phyloP scores from a whole-genome alignment of 2,329 filamentous ascomycete genomes.

The Ceratocystis cubensis region DNA sequence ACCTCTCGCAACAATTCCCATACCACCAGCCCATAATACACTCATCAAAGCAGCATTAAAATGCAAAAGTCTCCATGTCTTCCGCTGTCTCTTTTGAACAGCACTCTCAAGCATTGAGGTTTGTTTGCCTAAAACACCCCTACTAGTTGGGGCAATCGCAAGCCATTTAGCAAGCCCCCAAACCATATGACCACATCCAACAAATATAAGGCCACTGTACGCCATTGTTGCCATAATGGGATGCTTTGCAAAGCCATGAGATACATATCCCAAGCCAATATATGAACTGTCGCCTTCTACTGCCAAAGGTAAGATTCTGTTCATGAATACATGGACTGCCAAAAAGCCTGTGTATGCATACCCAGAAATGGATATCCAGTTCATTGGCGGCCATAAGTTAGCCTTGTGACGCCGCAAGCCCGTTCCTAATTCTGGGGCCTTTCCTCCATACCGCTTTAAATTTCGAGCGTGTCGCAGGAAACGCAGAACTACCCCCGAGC shows the following conservation, averaged over 20 bases:
- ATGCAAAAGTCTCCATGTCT: constrained; percentile 61
- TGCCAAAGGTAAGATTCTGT: constrained; percentile 60
- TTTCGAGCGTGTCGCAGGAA: constrained; percentile 61
- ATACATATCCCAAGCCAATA: constrained; percentile 69
- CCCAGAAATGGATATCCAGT: constrained; percentile 57
- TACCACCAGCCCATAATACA: constrained; percentile 68
- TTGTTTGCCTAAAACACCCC: constrained; percentile 35
- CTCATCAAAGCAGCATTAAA: constrained; percentile 45
- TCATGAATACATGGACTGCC: constrained; percentile 59
- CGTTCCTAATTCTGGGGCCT: constrained; percentile 32
- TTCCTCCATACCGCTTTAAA: constrained; percentile 61
- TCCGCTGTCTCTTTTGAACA: constrained; percentile 42
- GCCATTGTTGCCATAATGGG: constrained; percentile 53
- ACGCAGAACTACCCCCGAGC: constrained; percentile 64
- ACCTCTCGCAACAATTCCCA: constrained; percentile 63
- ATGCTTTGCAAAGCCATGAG: constrained; percentile 69
- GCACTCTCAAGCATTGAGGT: constrained; percentile 37
- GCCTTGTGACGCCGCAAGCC: constrained; percentile 22
- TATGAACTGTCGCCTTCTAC: constrained; percentile 79
- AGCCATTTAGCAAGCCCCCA: constrained; percentile 83
- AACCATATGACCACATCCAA: constrained; percentile 63
- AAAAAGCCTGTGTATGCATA: constrained; percentile 57
- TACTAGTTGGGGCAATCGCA: constrained; percentile 46
- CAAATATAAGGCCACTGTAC: constrained; percentile 54
- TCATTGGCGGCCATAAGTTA: constrained; percentile 54